Conservation (phyloP, 148 eudicot species). For the Polygonum aviculare region DNA sequence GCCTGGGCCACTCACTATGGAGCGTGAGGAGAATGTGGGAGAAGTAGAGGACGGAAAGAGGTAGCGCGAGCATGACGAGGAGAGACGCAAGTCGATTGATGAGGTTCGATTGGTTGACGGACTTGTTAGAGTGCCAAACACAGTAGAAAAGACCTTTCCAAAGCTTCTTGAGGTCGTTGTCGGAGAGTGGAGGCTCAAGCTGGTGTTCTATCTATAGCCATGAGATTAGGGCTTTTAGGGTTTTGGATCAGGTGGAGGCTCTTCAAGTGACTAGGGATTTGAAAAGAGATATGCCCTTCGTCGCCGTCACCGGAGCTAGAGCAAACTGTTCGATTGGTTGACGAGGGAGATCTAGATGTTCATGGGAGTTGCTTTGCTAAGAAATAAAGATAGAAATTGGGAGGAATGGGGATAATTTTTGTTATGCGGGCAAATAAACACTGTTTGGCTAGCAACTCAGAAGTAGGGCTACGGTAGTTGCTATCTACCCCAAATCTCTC, state of each 20-base stretch:
- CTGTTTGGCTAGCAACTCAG: no score
- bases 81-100: slow-evolving; percentile 42
- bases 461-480: no score
- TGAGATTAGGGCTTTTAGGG: slow-evolving; percentile 35
- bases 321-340: not conserved
- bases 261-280: slow-evolving; percentile 62
- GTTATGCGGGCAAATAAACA: no score
- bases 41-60: slow-evolving; percentile 46
- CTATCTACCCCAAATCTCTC: no score
- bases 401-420: no score
- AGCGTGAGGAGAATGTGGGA: slow-evolving; percentile 45
- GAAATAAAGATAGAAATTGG: no score
- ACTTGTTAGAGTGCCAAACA: slow-evolving; percentile 81
- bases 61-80: slow-evolving; percentile 26
- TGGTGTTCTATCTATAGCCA: slow-evolving; percentile 24
- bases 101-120: slow-evolving; percentile 43
- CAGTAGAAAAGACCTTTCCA: slow-evolving; percentile 94
- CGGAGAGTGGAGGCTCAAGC: slow-evolving; percentile 35
- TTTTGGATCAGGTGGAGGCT: slow-evolving; percentile 41
- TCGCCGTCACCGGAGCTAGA: not conserved
- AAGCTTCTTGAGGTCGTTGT: slow-evolving; percentile 60
- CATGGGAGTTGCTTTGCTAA: no score
- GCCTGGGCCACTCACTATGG: slow-evolving; percentile 81
- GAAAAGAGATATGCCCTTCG: slow-evolving; percentile 23
- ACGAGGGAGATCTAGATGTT: no score